Base-by-base conservation (phyloP, 441 rosid genomes). In the Geranium incanum region DNA sequence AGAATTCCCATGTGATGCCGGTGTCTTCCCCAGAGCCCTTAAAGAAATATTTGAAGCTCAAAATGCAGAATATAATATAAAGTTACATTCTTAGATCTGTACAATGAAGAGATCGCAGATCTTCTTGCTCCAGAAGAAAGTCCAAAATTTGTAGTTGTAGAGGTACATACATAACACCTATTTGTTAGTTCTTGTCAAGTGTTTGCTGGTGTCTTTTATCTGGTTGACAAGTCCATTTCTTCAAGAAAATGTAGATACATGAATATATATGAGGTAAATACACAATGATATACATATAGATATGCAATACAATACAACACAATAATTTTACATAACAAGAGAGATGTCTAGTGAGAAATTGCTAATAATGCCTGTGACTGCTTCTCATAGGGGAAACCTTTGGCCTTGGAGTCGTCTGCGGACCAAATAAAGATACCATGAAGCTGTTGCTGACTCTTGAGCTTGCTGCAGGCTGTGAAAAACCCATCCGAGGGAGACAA, bases 21-120 rank as follows among this genome's bases (percentile, higher is more conserved):
- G 99, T 77, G 99, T 95, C 36, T 91, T 95, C 73, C 99, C 98
- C 0, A 87, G 98, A 81, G 95, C 99, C 41, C 98, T 95, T 6
- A 86, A 83, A 78, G 95, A 93, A 80, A 95, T 95, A 48, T 95
- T 95, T 80, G 93, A 93, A 86, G 86, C 93, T 72, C 99, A 95
- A 77, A 79, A 69, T 83, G 97, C 98, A 41, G 99, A 95, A 75
- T 95, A 95, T 78, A 95, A 86, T 80, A 82, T 95, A 93, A 95
- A 82, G 99, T 95, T 71, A 91, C 99, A 11, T 93, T 95, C 78
- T 82, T 92, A 71, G 99, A 93, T 90, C 88, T 95, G 68, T 95
- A 95, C 84, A 93, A 93, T 79, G 99, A 92, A 78, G 99, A 93
- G 82, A 83, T 95, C 59, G 80, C 99, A 28, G 33, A 28, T 28